Evolutionary conservation across 164 flowering plant species (phyloP).

Genomic region (Nymphaea thermarum): DNA sequence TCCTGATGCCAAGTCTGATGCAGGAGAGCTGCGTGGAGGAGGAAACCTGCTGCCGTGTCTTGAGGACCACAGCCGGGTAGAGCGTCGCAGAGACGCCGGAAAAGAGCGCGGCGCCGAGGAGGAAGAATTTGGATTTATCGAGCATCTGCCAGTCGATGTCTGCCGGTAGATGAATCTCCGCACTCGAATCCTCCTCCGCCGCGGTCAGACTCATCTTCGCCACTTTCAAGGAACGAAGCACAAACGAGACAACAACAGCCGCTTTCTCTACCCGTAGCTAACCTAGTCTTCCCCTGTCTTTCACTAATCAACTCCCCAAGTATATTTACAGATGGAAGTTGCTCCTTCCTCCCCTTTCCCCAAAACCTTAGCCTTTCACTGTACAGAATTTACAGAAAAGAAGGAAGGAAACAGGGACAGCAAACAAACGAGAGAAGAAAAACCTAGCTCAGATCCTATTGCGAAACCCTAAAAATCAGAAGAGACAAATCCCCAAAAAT

Average conservation of each 20-base stretch:
- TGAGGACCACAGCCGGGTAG: slow-evolving; percentile 59
- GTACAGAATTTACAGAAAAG: neutral
- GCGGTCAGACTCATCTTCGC: slow-evolving; percentile 54
- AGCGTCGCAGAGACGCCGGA: slow-evolving; percentile 44
- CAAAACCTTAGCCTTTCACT: neutral
- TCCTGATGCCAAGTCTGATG: slow-evolving; percentile 22
- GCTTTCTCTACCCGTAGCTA: neutral
- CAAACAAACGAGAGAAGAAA: neutral
- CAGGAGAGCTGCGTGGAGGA: slow-evolving; percentile 17
- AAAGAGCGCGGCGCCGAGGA: slow-evolving; percentile 80
- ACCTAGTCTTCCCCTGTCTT: neutral
- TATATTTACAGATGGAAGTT: neutral
- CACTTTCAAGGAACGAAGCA: slow-evolving; percentile 14
- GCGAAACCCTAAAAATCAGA: neutral
- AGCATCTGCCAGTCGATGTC: slow-evolving; percentile 90
- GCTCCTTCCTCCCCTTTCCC: too few species aligned
- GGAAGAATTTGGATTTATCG: slow-evolving; percentile 74
- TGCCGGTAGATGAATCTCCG: slow-evolving; percentile 69
- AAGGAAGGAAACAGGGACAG: neutral
- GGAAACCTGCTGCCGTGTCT: slow-evolving; percentile 56
- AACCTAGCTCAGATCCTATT: neutral
- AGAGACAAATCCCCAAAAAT: too few species aligned
- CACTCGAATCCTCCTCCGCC: slow-evolving; percentile 44
- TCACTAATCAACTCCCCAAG: neutral
- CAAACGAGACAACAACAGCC: neutral